Conservation (phyloP, 2,329 filamentous ascomycete species). For the Pyrenochaeta sp. region DNA sequence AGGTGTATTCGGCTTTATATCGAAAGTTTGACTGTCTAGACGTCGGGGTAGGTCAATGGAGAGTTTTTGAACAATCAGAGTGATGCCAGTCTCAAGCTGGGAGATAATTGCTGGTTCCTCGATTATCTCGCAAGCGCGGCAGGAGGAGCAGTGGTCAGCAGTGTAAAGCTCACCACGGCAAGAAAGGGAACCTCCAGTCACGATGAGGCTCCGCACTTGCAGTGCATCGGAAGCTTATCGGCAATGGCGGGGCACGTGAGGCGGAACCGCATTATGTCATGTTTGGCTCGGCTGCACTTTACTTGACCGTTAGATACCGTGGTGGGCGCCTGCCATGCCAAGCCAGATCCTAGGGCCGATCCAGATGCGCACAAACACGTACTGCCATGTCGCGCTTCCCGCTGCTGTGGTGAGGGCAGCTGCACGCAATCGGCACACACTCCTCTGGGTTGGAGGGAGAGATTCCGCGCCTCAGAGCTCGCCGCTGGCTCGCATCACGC, state of each 20-base stretch:
- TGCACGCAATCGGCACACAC: not conserved
- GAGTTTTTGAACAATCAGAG: no score
- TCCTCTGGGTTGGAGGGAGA: not conserved
- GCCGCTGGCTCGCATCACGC: not conserved
- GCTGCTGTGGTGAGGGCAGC: not conserved
- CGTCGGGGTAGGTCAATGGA: no score
- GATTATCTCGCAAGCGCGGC: not conserved
- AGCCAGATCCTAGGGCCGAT: not conserved
- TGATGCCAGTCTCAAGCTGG: not conserved
- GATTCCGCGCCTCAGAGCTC: not conserved
- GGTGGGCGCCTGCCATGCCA: not conserved
- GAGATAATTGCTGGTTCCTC: not conserved
- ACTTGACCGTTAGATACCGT: not conserved
- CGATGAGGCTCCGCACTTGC: not conserved
- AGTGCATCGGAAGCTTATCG: not conserved
- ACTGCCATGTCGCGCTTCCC: not conserved
- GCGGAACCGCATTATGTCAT: not conserved
- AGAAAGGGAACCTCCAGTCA: not conserved
- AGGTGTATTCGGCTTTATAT: no score
- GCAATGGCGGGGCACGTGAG: conserved; percentile 8
- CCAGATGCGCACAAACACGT: not conserved
- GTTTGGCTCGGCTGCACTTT: not conserved
- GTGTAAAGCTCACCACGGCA: not conserved
- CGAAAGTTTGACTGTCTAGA: no score
- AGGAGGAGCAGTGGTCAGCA: not conserved